These are phyloP conservation scores for Yamadazyma laniorum DNA, from an alignment of 805 yeast species.

Conservation along the genomic window DNA sequence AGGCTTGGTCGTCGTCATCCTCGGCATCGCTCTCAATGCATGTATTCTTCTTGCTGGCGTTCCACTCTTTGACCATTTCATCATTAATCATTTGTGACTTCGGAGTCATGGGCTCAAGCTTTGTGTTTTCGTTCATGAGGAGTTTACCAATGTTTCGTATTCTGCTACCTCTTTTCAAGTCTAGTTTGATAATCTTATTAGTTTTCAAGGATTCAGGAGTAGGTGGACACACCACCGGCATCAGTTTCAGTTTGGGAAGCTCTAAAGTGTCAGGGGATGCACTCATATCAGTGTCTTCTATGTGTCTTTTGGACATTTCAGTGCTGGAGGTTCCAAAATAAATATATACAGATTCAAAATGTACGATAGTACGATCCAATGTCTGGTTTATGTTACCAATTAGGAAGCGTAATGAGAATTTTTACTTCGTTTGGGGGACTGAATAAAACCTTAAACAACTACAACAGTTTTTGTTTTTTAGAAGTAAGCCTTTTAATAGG, in stretches of 20 bases:
- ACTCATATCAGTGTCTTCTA: neutral
- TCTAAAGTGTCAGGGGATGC: neutral
- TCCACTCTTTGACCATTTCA: conserved; percentile 27
- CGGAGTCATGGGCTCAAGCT: conserved; percentile 33
- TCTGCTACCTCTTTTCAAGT: conserved; percentile 1
- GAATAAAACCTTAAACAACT: too few species aligned
- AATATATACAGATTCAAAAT: too few species aligned
- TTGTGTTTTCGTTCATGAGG: conserved; percentile 13
- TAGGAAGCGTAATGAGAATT: conserved; percentile 12
- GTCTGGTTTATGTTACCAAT: conserved; percentile 6
- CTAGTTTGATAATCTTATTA: conserved; percentile 4
- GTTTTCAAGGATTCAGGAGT: conserved; percentile 11
- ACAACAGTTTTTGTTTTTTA: too few species aligned
- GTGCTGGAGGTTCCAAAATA: conserved; percentile 1
- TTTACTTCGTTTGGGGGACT: neutral
- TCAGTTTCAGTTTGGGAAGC: neutral
- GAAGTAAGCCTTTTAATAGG: too few species aligned
- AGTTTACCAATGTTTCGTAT: conserved; percentile 9
- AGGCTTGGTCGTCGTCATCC: conserved; percentile 2
- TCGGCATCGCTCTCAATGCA: conserved; percentile 7
- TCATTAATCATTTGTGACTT: conserved; percentile 32
- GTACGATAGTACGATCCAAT: neutral
- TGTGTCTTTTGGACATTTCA: neutral
- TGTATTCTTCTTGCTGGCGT: conserved; percentile 1
- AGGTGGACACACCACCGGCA: conserved; percentile 4